Evolutionary conservation across 768 basidiomycete species (phyloP), one percentile per base, ranked within the genome.

Genomic region (Naganishia vaughanmartiniae): DNA sequence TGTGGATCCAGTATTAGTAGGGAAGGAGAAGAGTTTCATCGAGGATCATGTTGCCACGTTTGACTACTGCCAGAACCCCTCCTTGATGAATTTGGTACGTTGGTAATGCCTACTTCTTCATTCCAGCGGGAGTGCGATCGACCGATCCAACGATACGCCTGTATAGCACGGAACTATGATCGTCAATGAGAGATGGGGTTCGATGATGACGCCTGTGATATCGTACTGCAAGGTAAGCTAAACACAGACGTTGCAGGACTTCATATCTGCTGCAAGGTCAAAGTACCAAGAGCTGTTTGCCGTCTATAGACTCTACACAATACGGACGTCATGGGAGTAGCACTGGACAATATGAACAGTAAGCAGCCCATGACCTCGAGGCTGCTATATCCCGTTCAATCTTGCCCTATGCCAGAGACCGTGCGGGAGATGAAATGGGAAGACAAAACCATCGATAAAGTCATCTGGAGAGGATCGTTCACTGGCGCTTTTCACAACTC

Each of bases 401-500:
- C 2, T 42, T 7, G 2, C 7, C 9, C 17, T 15, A 7, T 15
- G 42, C 5, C 42, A 42, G 42, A 42, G 9, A 42, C 42, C 42
- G 42, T 42, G 17, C 42, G 10, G 10, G 42, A 42, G 42, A 15
- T 42, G 42, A 42, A 28, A 11, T 56, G 55, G 55, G 31, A 28
- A 56, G 55, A 56, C 55, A 56, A 56, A 21, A 56, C 55, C 4
- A 70, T 79, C 34, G 56, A 67, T 42, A 78, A 79, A 65, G 73
- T 70, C 0, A 76, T 79, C 70, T 79, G 78, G 78, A 73, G 78
- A 28, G 78, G 78, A 6, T 73, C 78, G 14, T 72, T 77, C 17
- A 79, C 78, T 2, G 78, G 78, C 39, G 67, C 75, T 4, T 74
- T 68, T 21, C 78, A 79, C 71, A 73, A 69, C 56, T 70, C 71